phyloP scores from a whole-genome alignment of 257 asterid genomes.

The Jacaranda copaia region DNA sequence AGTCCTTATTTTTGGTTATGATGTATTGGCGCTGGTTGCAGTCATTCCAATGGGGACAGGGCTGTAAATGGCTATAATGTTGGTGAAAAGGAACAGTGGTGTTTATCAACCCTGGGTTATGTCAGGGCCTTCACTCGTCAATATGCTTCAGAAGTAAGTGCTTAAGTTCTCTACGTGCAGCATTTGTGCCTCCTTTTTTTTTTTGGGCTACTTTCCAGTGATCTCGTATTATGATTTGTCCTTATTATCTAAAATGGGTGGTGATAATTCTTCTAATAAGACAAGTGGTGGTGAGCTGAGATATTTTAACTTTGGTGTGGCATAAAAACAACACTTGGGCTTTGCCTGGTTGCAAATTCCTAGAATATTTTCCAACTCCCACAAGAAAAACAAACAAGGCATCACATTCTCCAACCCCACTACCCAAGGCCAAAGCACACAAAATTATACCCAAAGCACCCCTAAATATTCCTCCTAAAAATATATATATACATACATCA shows the following conservation, averaged over 20 bases:
- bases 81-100: conserved; percentile 95
- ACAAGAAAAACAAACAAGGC: too few relatives aligned
- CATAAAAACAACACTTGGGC: too few relatives aligned
- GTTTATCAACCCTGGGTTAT: conserved; percentile 88
- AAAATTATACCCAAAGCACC: too few relatives aligned
- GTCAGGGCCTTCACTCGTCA: conserved; percentile 93
- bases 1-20: conserved; percentile 29
- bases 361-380: too few relatives aligned
- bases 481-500: too few relatives aligned
- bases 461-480: too few relatives aligned
- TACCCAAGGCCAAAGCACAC: too few relatives aligned
- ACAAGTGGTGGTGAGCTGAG: too few relatives aligned
- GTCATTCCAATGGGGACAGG: conserved; percentile 60
- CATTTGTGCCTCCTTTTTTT: conserved; percentile 7
- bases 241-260: background rate
- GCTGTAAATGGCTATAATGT: conserved; percentile 59
- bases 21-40: conserved; percentile 38
- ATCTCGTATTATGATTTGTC: background rate
- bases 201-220: background rate
- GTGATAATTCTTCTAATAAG: background rate
- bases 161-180: conserved; percentile 11
- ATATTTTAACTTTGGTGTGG: too few relatives aligned
- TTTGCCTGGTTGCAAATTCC: too few relatives aligned
- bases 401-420: too few relatives aligned
- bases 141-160: conserved; percentile 89